Conservation (phyloP, 345 rosid species). For the Boechera retrofracta region DNA sequence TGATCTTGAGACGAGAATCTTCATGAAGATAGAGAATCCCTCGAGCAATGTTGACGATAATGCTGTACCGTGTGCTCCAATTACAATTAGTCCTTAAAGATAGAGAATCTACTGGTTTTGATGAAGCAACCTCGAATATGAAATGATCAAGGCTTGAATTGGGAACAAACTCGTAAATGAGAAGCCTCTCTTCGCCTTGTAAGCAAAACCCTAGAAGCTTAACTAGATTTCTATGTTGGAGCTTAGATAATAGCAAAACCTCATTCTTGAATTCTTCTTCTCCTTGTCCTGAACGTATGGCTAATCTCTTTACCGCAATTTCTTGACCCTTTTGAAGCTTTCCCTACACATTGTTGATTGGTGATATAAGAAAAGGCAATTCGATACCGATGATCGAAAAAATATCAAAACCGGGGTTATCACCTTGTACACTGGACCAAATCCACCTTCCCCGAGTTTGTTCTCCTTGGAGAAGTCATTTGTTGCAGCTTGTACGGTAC, state of each 20-base stretch:
- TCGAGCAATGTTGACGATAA: conserved; percentile 34
- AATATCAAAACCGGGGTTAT: background rate
- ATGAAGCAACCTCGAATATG: conserved; percentile 26
- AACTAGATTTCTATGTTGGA: conserved; percentile 39
- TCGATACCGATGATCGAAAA: background rate
- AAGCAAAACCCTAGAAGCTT: conserved; percentile 54
- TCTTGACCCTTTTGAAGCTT: conserved; percentile 33
- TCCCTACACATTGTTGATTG: conserved; percentile 35
- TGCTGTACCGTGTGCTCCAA: conserved; percentile 10
- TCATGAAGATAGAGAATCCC: conserved; percentile 43
- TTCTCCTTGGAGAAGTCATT: conserved; percentile 16
- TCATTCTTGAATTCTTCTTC: conserved; percentile 43
- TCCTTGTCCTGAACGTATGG: conserved; percentile 48
- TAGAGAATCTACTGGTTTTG: background rate
- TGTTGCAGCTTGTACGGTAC: conserved; percentile 18
- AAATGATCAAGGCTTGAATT: conserved; percentile 51
- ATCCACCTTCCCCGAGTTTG: conserved; percentile 38
- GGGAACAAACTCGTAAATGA: conserved; percentile 52
- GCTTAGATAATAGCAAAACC: conserved; percentile 24
- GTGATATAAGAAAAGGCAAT: background rate
- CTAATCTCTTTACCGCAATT: conserved; percentile 50
- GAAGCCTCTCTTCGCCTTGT: conserved; percentile 44
- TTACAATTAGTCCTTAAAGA: conserved; percentile 8
- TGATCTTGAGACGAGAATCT: conserved; percentile 52
- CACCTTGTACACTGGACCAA: conserved; percentile 39